phyloP scores from a whole-genome alignment of 805 yeast genomes.

The Soucietia sequanensis region DNA sequence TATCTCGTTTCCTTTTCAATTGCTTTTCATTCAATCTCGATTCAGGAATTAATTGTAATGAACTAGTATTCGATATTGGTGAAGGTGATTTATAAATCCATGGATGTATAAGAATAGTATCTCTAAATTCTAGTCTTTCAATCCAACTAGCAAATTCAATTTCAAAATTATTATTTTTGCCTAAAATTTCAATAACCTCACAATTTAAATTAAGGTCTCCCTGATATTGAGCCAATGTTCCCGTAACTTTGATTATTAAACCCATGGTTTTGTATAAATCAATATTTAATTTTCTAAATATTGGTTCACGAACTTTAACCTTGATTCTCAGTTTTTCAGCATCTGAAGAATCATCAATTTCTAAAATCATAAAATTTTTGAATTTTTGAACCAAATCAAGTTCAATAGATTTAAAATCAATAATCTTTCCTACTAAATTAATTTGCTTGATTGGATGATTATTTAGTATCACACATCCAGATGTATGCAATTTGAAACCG shows the following conservation, averaged over 20 bases:
- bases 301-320: slow-evolving; percentile 15
- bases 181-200: slow-evolving; percentile 12
- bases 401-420: slow-evolving; percentile 18
- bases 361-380: slow-evolving; percentile 15
- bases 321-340: slow-evolving; percentile 20
- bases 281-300: too few species aligned
- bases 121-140: slow-evolving; percentile 17
- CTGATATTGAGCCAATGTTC: slow-evolving; percentile 11
- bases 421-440: slow-evolving; percentile 26
- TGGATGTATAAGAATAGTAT: slow-evolving; percentile 14
- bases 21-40: too few species aligned
- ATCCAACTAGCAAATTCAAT: slow-evolving; percentile 31
- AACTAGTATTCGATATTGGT: too few species aligned
- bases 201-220: slow-evolving; percentile 9
- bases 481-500: background rate
- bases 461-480: slow-evolving; percentile 17
- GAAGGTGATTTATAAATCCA: slow-evolving; percentile 24
- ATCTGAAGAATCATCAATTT: slow-evolving; percentile 37
- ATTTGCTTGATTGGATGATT: slow-evolving; percentile 34
- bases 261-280: too few species aligned
- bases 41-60: too few species aligned
- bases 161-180: slow-evolving; percentile 15
- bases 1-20: too few species aligned
- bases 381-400: slow-evolving; percentile 3
- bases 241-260: slow-evolving; percentile 22